Conservation (phyloP, 2,329 filamentous ascomycete species). For the Colletotrichum kahawae region DNA sequence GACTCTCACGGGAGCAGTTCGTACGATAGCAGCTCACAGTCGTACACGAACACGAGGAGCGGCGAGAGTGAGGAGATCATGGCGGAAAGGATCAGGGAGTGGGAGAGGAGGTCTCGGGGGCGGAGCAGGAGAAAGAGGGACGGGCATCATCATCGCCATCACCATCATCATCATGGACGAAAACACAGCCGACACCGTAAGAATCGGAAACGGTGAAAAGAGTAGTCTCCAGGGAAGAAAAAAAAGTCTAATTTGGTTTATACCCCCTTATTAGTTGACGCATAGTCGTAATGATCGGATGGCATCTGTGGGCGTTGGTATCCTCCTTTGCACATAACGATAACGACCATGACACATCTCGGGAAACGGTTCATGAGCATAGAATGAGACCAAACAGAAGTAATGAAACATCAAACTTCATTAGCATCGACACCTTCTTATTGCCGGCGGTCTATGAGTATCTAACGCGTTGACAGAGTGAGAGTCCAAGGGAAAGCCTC, state of each 20-base stretch:
- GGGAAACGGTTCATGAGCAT: neutral
- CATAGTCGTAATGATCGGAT: neutral
- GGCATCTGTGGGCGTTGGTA: neutral
- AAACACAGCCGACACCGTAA: neutral
- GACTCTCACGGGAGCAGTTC: neutral
- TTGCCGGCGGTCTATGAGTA: constrained; percentile 21
- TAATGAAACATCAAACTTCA: constrained; percentile 9
- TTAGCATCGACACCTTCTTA: constrained; percentile 19
- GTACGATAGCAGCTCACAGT: neutral
- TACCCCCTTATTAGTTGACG: neutral
- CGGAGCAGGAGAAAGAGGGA: neutral
- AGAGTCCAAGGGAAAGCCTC: neutral
- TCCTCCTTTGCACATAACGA: neutral
- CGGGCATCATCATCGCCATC: neutral
- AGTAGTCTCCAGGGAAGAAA: neutral
- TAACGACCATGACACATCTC: neutral
- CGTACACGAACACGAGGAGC: neutral
- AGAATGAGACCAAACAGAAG: neutral
- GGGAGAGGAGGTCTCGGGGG: neutral
- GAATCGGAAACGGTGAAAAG: neutral
- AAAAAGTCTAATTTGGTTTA: neutral
- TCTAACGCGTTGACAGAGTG: constrained; percentile 12
- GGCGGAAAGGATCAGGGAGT: neutral
- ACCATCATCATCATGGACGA: neutral
- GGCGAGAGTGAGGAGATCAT: neutral